phyloP scores from a whole-genome alignment of 2,329 filamentous ascomycete species.

The Stemphylium beticola region DNA sequence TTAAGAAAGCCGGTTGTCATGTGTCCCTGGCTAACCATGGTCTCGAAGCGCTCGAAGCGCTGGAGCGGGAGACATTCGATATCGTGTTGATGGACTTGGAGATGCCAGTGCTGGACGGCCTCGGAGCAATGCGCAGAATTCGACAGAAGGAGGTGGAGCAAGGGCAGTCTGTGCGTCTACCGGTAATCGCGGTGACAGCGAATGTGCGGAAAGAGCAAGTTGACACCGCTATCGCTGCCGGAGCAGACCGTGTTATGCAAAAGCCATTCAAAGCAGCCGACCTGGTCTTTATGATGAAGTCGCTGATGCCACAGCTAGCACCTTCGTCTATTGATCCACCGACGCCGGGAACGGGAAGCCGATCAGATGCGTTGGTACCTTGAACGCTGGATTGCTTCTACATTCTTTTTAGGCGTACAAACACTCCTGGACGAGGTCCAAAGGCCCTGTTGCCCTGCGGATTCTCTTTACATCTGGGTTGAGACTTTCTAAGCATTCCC shows the following conservation, averaged over 20 bases:
- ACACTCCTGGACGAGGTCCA: too few relatives aligned
- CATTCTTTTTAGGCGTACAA: not conserved
- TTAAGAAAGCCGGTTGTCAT: conserved; percentile 41
- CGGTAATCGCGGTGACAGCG: conserved; percentile 48
- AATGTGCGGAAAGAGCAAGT: conserved; percentile 48
- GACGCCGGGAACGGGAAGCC: conserved; percentile 16
- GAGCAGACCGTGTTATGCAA: conserved; percentile 46
- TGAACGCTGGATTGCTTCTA: conserved; percentile 22
- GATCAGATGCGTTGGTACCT: conserved; percentile 22
- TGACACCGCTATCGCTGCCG: conserved; percentile 40
- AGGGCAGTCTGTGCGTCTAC: conserved; percentile 27
- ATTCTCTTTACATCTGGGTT: not conserved
- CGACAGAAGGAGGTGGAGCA: conserved; percentile 47
- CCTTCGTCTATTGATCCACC: conserved; percentile 27
- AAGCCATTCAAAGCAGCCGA: conserved; percentile 47
- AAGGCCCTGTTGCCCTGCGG: not conserved
- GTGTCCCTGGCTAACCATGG: conserved; percentile 46
- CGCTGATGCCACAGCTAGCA: conserved; percentile 31
- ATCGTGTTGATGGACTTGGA: conserved; percentile 58
- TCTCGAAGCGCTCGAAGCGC: conserved; percentile 43
- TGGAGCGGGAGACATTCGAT: conserved; percentile 40
- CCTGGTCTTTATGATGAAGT: conserved; percentile 45
- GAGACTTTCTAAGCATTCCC: not conserved
- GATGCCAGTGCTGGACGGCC: conserved; percentile 62
- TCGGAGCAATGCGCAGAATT: conserved; percentile 54